Percentiles rank a stretch among this genome's conserved stretches.
phyloP scores from a whole-genome alignment of 2,329 filamentous ascomycete species.

The Zasmidium angulare region DNA sequence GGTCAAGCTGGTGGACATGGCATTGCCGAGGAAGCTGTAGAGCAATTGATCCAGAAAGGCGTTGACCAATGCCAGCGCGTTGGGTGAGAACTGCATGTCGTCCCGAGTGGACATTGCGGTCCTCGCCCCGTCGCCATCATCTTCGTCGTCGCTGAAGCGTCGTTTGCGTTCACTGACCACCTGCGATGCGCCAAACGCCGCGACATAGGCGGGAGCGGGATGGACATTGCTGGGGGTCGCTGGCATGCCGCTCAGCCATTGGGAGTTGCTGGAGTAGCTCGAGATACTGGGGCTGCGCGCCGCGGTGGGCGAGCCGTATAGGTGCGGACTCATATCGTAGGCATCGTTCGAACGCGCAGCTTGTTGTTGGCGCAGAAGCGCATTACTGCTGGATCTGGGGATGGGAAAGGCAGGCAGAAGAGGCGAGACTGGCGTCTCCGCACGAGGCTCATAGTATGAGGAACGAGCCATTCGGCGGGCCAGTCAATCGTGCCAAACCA shows the following conservation, averaged over 20 bases:
- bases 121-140: constrained; percentile 62
- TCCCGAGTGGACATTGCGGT: constrained; percentile 59
- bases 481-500: constrained; percentile 2
- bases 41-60: constrained; percentile 90
- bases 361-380: constrained; percentile 5
- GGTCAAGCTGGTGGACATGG: constrained; percentile 73
- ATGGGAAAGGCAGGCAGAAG: constrained; percentile 4
- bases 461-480: background rate
- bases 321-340: constrained; percentile 10
- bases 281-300: constrained; percentile 19
- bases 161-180: constrained; percentile 81
- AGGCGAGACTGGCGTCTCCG: constrained; percentile 5
- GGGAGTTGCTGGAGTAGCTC: constrained; percentile 17
- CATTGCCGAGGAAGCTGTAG: constrained; percentile 80
- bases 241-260: constrained; percentile 12
- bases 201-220: constrained; percentile 84
- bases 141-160: constrained; percentile 56
- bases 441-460: background rate
- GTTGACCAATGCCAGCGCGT: constrained; percentile 78
- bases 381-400: background rate
- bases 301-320: constrained; percentile 15
- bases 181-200: constrained; percentile 81
- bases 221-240: constrained; percentile 49
- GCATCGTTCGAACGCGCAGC: constrained; percentile 8
- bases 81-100: constrained; percentile 69